phyloP scores from a whole-genome alignment of 2,329 filamentous ascomycete genomes.

The Penicillium frequentans region DNA sequence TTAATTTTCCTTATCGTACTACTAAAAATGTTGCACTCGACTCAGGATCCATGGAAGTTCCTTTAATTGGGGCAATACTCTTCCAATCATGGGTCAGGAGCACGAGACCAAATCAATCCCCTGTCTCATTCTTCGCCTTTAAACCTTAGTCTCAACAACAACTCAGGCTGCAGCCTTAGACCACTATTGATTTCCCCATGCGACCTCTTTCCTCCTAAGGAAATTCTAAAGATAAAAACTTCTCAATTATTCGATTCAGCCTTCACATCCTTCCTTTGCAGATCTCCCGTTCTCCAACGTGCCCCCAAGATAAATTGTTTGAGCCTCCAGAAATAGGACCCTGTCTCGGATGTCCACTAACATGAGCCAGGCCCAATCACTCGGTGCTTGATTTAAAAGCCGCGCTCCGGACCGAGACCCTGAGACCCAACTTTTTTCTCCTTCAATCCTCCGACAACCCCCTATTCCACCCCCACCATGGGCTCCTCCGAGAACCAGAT shows the following conservation, averaged over 20 bases:
- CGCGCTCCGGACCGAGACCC: not conserved
- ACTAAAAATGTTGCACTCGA: not conserved
- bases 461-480: constrained; percentile 21
- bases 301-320: constrained; percentile 6
- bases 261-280: constrained; percentile 1
- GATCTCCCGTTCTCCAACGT: constrained; percentile 7
- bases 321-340: not conserved
- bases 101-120: constrained; percentile 32
- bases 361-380: constrained; percentile 2
- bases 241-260: not conserved
- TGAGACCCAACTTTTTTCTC: not conserved
- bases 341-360: constrained; percentile 7
- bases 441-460: constrained; percentile 1
- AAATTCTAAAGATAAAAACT: not conserved
- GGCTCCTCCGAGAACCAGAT: constrained; percentile 23
- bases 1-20: not conserved
- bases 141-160: not conserved
- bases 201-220: constrained; percentile 14
- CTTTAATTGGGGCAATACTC: not conserved
- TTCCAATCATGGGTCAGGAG: constrained; percentile 30
- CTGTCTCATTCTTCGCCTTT: constrained; percentile 10
- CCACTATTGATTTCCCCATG: constrained; percentile 2
- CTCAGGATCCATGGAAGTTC: not conserved
- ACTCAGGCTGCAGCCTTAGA: not conserved
- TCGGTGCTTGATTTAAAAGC: constrained; percentile 6